Evolutionary conservation across 2,329 filamentous ascomycete genomes (phyloP).

Genomic region (Trichoderma breve): DNA sequence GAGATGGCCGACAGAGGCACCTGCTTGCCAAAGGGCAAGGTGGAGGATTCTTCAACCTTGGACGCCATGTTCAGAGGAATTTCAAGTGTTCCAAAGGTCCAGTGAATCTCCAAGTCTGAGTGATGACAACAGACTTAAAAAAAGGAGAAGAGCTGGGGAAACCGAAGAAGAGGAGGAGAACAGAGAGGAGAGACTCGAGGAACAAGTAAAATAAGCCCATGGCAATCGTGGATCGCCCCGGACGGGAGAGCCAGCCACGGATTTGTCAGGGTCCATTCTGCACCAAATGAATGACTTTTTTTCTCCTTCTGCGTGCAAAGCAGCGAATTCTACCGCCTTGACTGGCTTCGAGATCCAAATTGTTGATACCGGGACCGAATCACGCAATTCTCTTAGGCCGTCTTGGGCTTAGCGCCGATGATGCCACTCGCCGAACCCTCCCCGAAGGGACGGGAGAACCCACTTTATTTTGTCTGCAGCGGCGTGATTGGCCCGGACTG

Average conservation of each 20-base stretch:
- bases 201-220: conserved; percentile 17
- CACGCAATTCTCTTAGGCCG: conserved; percentile 40
- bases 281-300: conserved; percentile 17
- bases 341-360: conserved; percentile 26
- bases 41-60: conserved; percentile 41
- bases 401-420: conserved; percentile 33
- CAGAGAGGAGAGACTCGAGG: conserved; percentile 13
- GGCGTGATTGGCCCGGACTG: conserved; percentile 17
- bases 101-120: neutral
- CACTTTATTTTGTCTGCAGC: conserved; percentile 39
- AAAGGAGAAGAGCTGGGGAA: neutral
- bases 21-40: conserved; percentile 56
- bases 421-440: conserved; percentile 26
- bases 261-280: conserved; percentile 29
- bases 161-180: conserved; percentile 11
- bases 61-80: conserved; percentile 15
- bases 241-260: conserved; percentile 28
- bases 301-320: neutral
- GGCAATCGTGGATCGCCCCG: conserved; percentile 11
- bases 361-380: conserved; percentile 39
- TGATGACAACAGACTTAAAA: neutral
- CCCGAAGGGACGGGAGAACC: conserved; percentile 21
- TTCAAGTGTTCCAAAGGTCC: neutral
- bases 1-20: conserved; percentile 62
- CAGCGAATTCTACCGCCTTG: conserved; percentile 19